Evolutionary conservation across 345 rosid species (phyloP).

Genomic region (Bruguiera gymnorhiza): DNA sequence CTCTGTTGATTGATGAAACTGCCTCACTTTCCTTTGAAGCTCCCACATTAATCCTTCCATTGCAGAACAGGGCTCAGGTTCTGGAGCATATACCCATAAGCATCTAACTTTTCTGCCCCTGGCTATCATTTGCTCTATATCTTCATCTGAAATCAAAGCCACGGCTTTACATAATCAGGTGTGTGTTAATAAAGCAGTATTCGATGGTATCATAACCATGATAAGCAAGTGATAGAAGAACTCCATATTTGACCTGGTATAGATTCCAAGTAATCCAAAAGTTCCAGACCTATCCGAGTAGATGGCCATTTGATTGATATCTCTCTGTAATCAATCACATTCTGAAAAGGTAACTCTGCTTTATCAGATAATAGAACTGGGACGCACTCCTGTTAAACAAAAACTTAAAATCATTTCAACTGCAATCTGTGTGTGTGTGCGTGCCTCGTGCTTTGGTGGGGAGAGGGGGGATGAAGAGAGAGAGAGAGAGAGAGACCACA

Average conservation of each 20-base stretch:
- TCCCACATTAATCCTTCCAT: conserved; percentile 86
- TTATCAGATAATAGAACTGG: conserved; percentile 90
- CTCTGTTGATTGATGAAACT: conserved; percentile 81
- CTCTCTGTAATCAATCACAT: conserved; percentile 70
- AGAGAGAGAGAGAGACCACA: conserved; percentile 61
- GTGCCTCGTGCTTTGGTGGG: not conserved
- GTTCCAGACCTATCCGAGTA: conserved; percentile 61
- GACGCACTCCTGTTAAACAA: conserved; percentile 74
- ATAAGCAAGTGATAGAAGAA: not conserved
- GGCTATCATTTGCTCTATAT: conserved; percentile 63
- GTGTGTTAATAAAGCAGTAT: not conserved
- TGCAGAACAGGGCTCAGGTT: conserved; percentile 66
- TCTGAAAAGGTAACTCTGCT: conserved; percentile 88
- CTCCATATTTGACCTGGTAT: conserved; percentile 33
- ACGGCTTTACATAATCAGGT: not conserved
- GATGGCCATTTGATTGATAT: conserved; percentile 98
- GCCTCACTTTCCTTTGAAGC: conserved; percentile 88
- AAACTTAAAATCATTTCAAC: conserved; percentile 1
- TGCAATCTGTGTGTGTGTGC: not conserved
- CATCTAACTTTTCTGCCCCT: conserved; percentile 70
- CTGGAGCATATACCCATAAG: conserved; percentile 74
- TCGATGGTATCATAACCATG: not conserved
- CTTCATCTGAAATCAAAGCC: conserved; percentile 42
- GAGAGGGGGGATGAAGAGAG: not conserved
- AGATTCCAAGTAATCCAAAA: conserved; percentile 79